phyloP scores from a whole-genome alignment of 2,329 filamentous ascomycete genomes.

The Alternaria postmessia region DNA sequence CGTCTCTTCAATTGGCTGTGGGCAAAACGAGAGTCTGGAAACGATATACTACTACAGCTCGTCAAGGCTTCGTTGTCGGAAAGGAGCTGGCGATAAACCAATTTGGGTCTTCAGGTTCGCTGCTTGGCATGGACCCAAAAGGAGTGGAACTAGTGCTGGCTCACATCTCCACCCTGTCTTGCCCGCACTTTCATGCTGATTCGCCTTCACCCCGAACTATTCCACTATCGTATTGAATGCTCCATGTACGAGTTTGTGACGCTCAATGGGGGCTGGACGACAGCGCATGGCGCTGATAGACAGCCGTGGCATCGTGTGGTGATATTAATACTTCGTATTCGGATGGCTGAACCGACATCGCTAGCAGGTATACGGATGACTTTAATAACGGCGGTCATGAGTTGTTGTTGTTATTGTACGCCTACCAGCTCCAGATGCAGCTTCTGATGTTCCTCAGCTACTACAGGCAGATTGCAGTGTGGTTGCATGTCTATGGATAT shows the following conservation, averaged over 20 bases:
- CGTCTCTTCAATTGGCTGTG: slow-evolving; percentile 17
- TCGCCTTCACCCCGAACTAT: not conserved
- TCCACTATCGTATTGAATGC: no score
- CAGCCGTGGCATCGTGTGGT: slow-evolving; percentile 1
- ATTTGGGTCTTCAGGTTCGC: slow-evolving; percentile 19
- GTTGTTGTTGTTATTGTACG: slow-evolving; percentile 7
- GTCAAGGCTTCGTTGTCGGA: slow-evolving; percentile 24
- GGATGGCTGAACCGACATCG: slow-evolving; percentile 4
- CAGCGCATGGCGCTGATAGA: not conserved
- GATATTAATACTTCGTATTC: not conserved
- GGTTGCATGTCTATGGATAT: not conserved
- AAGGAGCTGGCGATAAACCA: slow-evolving; percentile 37
- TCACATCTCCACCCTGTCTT: slow-evolving; percentile 7
- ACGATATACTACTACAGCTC: slow-evolving; percentile 17
- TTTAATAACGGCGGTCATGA: slow-evolving; percentile 6
- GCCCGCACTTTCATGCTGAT: not conserved
- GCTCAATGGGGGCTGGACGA: not conserved
- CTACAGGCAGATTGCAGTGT: not conserved
- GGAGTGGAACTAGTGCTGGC: slow-evolving; percentile 18
- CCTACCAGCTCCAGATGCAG: not conserved
- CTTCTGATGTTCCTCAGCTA: not conserved
- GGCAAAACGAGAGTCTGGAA: slow-evolving; percentile 17
- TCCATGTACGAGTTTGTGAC: not conserved
- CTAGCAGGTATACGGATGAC: not conserved
- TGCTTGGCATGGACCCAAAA: slow-evolving; percentile 17